These are phyloP conservation scores for Chaetomiaceae sp. DNA, from an alignment of 2,329 filamentous ascomycete genomes.

Conservation along the genomic window DNA sequence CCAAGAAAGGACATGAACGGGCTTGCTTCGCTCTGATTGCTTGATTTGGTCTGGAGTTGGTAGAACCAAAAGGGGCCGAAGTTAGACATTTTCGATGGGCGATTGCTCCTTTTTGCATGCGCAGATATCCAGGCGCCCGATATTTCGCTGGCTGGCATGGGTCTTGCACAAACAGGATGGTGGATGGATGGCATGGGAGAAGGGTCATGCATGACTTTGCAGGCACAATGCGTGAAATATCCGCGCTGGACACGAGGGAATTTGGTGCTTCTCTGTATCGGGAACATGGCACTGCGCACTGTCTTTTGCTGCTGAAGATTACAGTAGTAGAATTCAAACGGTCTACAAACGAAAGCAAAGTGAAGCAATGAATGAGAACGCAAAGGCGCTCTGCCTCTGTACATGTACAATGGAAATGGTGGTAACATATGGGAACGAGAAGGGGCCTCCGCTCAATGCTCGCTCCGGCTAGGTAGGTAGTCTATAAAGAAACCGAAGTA, in stretches of 20 bases:
- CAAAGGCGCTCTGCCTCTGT: not conserved
- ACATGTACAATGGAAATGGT: conserved; percentile 3
- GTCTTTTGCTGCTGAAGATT: conserved; percentile 5
- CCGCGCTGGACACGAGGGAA: conserved; percentile 2
- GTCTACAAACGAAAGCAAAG: conserved; percentile 5
- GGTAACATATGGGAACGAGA: not conserved
- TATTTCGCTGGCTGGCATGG: conserved; percentile 8
- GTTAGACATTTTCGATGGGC: conserved; percentile 7
- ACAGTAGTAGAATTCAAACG: conserved; percentile 9
- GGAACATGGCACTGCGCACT: conserved; percentile 3
- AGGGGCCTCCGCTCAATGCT: conserved; percentile 2
- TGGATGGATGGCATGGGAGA: conserved; percentile 1
- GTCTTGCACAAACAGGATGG: conserved; percentile 7
- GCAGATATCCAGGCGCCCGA: conserved; percentile 14
- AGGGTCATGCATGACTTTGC: conserved; percentile 8
- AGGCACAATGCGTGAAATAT: conserved; percentile 7
- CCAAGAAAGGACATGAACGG: too few relatives aligned
- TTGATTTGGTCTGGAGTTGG: conserved; percentile 18
- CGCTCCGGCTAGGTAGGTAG: conserved; percentile 9
- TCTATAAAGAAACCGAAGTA: conserved; percentile 4
- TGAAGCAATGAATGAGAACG: not conserved
- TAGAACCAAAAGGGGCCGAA: conserved; percentile 13
- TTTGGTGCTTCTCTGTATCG: conserved; percentile 3
- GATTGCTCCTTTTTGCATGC: conserved; percentile 13
- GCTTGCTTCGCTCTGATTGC: conserved; percentile 11